phyloP scores from a whole-genome alignment of 306 rosid genomes.

The Corylus heterophylla region DNA sequence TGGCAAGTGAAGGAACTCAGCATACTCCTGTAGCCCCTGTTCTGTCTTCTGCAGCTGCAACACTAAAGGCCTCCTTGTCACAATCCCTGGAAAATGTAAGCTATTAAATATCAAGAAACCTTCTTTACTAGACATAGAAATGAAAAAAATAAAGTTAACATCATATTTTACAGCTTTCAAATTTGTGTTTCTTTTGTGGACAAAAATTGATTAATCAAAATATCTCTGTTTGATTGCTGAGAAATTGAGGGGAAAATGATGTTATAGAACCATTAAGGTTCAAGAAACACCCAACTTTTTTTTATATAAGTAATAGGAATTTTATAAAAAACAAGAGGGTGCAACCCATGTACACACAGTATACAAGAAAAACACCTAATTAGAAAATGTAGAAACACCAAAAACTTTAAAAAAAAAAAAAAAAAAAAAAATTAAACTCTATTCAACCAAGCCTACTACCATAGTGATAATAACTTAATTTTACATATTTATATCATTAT shows the following conservation, averaged over 20 bases:
- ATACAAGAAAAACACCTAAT: too few species aligned
- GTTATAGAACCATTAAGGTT: not conserved
- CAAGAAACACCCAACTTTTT: not conserved
- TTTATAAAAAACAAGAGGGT: too few species aligned
- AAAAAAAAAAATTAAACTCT: not conserved
- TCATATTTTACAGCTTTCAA: not conserved
- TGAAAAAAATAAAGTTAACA: not conserved
- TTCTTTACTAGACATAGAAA: not conserved
- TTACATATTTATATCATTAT: too few species aligned
- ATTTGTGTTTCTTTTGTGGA: not conserved
- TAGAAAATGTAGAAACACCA: not conserved
- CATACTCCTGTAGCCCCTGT: constrained; percentile 60
- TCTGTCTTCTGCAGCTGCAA: constrained; percentile 73
- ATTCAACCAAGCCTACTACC: not conserved
- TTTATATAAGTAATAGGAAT: too few species aligned
- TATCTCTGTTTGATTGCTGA: not conserved
- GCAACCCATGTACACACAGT: too few species aligned
- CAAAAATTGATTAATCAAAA: not conserved
- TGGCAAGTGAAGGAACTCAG: constrained; percentile 78
- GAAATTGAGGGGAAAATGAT: not conserved
- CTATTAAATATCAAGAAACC: constrained; percentile 10
- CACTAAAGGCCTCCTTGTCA: constrained; percentile 91
- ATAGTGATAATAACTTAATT: not conserved
- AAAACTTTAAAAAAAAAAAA: not conserved
- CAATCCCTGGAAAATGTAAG: constrained; percentile 65